phyloP scores from a whole-genome alignment of 2,329 filamentous ascomycete species.

The Aspergillus hiratsukae region DNA sequence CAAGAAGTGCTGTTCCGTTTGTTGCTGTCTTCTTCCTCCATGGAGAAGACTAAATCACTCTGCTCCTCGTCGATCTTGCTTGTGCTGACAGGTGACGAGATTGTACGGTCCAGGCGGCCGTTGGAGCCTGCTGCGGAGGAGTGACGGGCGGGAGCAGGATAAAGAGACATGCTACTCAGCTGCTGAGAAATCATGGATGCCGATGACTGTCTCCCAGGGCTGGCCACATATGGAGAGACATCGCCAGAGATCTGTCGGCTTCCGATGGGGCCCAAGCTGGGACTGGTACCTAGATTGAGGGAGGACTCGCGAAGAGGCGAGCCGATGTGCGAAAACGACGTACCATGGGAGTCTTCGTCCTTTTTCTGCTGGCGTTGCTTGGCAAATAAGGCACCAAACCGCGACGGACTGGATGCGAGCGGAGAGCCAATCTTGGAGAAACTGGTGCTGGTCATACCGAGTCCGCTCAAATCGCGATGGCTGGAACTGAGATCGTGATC shows the following conservation, averaged over 20 bases:
- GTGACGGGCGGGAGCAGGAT: conserved; percentile 38
- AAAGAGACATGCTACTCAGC: conserved; percentile 42
- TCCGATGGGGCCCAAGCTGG: conserved; percentile 48
- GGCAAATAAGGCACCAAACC: conserved; percentile 58
- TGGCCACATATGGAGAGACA: conserved; percentile 49
- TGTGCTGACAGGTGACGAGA: conserved; percentile 43
- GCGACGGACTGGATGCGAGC: conserved; percentile 56
- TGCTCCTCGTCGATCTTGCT: conserved; percentile 48
- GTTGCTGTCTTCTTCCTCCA: conserved; percentile 48
- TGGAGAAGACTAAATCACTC: conserved; percentile 45
- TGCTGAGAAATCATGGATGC: conserved; percentile 61
- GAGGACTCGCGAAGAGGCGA: conserved; percentile 62
- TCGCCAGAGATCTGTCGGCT: conserved; percentile 46
- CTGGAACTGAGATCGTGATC: conserved; percentile 48
- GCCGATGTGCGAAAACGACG: conserved; percentile 57
- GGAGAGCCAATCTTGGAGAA: conserved; percentile 52
- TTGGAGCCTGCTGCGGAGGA: conserved; percentile 27
- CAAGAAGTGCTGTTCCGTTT: conserved; percentile 37
- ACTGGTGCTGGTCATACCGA: conserved; percentile 48
- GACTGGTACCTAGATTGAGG: conserved; percentile 47
- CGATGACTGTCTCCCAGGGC: conserved; percentile 53
- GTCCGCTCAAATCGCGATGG: conserved; percentile 46
- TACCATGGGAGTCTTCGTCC: conserved; percentile 41
- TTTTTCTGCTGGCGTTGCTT: conserved; percentile 50
- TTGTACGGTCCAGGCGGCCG: conserved; percentile 40